Percentiles rank a stretch among this genome's conserved stretches.
These are phyloP conservation scores for Cyberlindnera mycetangii DNA, from an alignment of 805 yeast species.

Conservation along the genomic window DNA sequence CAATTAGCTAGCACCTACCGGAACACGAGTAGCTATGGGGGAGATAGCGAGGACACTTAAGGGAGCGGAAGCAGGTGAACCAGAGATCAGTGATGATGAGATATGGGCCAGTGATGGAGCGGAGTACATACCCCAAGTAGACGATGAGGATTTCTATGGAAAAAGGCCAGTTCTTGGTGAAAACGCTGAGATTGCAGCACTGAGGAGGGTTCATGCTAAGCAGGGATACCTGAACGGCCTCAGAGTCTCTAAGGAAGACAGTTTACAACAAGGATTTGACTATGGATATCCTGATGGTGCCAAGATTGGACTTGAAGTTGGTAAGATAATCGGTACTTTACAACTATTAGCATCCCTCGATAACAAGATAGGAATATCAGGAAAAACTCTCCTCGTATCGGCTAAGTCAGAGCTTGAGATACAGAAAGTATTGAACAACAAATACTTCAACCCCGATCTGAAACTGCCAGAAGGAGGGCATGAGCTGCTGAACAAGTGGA, in stretches of 20 bases:
- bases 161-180: slow-evolving; percentile 21
- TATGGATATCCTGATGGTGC: slow-evolving; percentile 78
- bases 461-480: slow-evolving; percentile 25
- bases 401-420: slow-evolving; percentile 58
- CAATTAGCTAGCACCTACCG: not conserved
- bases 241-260: slow-evolving; percentile 59
- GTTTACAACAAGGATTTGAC: slow-evolving; percentile 80
- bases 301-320: slow-evolving; percentile 59
- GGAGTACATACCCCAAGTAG: slow-evolving; percentile 19
- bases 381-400: slow-evolving; percentile 26
- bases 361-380: slow-evolving; percentile 20
- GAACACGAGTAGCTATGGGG: slow-evolving; percentile 5
- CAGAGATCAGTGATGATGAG: slow-evolving; percentile 24
- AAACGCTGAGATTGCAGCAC: slow-evolving; percentile 32
- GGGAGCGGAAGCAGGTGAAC: slow-evolving; percentile 1
- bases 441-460: slow-evolving; percentile 47
- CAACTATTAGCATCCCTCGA: slow-evolving; percentile 31
- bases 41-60: slow-evolving; percentile 7
- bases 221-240: slow-evolving; percentile 86
- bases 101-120: slow-evolving; percentile 35
- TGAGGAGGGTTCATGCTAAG: slow-evolving; percentile 63
- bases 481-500: slow-evolving; percentile 47
- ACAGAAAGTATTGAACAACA: slow-evolving; percentile 49
- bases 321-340: slow-evolving; percentile 55
- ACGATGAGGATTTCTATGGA: slow-evolving; percentile 36